Evolutionary conservation across 1,139 yeast species (phyloP).

Genomic region (Scheffersomyces lignicola): DNA sequence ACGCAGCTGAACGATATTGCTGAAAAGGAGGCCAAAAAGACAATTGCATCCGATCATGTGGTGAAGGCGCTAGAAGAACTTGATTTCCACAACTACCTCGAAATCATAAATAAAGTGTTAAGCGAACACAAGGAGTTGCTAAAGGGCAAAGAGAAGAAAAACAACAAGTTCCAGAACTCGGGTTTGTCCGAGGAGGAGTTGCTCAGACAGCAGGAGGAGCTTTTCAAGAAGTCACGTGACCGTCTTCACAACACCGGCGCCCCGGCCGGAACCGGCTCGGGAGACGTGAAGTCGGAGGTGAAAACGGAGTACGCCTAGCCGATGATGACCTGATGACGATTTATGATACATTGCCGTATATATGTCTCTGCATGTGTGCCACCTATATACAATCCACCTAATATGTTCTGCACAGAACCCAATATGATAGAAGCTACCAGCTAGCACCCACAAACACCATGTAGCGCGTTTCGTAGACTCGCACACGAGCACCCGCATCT

Average conservation of each 20-base stretch:
- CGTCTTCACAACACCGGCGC: slow-evolving; percentile 48
- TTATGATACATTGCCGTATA: too few relatives aligned
- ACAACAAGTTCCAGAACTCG: slow-evolving; percentile 88
- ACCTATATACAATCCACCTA: too few relatives aligned
- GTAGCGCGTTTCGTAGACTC: too few relatives aligned
- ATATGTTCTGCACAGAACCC: too few relatives aligned
- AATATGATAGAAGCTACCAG: too few relatives aligned
- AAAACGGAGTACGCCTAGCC: not conserved
- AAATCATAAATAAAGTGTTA: slow-evolving; percentile 76
- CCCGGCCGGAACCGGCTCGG: slow-evolving; percentile 12
- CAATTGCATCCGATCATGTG: slow-evolving; percentile 96
- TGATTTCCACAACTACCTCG: slow-evolving; percentile 84
- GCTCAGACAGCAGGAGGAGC: slow-evolving; percentile 86
- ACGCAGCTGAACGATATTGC: slow-evolving; percentile 96
- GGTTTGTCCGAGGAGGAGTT: slow-evolving; percentile 92
- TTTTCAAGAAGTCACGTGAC: slow-evolving; percentile 86
- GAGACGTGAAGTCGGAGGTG: slow-evolving; percentile 2
- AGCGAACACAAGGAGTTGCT: slow-evolving; percentile 85
- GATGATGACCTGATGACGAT: slow-evolving; percentile 4
- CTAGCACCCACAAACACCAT: too few relatives aligned
- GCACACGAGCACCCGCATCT: too few relatives aligned
- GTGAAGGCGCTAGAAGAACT: slow-evolving; percentile 84
- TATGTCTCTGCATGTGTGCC: too few relatives aligned
- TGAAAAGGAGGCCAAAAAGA: slow-evolving; percentile 92
- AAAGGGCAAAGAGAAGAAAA: slow-evolving; percentile 87